These are phyloP conservation scores for Xylariomycetidae sp. DNA, from an alignment of 2,329 filamentous ascomycete species.

Conservation along the genomic window DNA sequence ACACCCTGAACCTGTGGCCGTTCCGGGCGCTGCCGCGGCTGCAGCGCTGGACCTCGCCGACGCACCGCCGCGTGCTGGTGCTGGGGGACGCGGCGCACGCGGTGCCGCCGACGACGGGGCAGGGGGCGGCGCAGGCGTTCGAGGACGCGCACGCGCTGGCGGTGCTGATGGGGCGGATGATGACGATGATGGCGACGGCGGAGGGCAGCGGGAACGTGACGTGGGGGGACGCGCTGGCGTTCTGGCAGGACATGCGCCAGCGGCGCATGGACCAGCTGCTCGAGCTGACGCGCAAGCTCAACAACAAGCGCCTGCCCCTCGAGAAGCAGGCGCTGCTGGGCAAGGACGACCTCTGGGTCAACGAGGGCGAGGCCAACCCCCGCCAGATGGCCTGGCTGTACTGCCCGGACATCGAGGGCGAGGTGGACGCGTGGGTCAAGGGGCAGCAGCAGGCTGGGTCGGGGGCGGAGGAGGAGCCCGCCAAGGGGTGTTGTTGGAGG, in stretches of 20 bases:
- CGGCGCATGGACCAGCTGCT: constrained; percentile 17
- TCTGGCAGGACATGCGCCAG: constrained; percentile 20
- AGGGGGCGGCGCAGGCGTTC: constrained; percentile 19
- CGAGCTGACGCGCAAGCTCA: constrained; percentile 13
- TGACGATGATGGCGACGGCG: neutral
- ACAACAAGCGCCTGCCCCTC: constrained; percentile 14
- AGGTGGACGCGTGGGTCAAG: constrained; percentile 6
- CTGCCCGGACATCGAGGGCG: constrained; percentile 11
- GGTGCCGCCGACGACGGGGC: constrained; percentile 13
- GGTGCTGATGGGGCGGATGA: constrained; percentile 5
- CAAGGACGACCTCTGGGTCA: constrained; percentile 12
- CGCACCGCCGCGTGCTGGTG: constrained; percentile 10
- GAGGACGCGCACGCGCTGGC: constrained; percentile 16
- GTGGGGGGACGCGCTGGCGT: constrained; percentile 12
- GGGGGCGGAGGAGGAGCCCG: too few species aligned
- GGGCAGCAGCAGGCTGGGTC: neutral
- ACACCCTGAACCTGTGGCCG: constrained; percentile 14
- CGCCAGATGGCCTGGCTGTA: constrained; percentile 19
- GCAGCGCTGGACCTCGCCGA: constrained; percentile 10
- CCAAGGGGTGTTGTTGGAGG: too few species aligned
- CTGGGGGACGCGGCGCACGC: constrained; percentile 16
- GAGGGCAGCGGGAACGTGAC: neutral
- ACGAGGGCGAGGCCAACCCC: constrained; percentile 13
- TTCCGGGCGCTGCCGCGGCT: constrained; percentile 12
- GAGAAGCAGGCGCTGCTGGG: constrained; percentile 19